These are phyloP conservation scores for Apocynum venetum DNA, from an alignment of 257 asterid genomes.

Conservation along the genomic window DNA sequence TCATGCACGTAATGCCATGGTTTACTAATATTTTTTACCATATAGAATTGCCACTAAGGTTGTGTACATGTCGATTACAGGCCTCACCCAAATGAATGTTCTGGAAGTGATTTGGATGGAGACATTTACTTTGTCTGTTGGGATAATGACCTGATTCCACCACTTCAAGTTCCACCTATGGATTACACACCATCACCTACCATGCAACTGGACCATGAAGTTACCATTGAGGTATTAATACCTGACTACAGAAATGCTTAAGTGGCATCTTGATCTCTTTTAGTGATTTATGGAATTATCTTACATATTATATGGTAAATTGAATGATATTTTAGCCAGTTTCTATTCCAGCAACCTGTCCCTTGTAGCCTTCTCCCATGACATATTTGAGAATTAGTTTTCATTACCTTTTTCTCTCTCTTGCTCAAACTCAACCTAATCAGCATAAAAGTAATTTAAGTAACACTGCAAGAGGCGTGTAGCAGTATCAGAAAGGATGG, in stretches of 20 bases:
- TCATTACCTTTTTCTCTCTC: no score
- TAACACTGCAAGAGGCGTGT: no score
- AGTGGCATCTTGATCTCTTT: neutral
- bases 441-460: no score
- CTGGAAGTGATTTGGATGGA: slow-evolving; percentile 97
- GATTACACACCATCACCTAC: slow-evolving; percentile 67
- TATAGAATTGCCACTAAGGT: no score
- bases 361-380: neutral
- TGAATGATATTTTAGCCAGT: neutral
- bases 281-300: neutral
- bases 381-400: neutral
- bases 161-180: slow-evolving; percentile 49
- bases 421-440: no score
- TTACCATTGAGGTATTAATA: slow-evolving; percentile 61
- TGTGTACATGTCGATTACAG: slow-evolving; percentile 27
- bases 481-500: no score
- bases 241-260: neutral
- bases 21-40: no score
- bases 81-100: slow-evolving; percentile 98
- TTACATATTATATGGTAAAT: neutral
- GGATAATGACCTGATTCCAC: slow-evolving; percentile 81
- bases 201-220: slow-evolving; percentile 51
- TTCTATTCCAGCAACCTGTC: neutral
- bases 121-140: slow-evolving; percentile 90
- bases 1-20: no score